phyloP scores from a whole-genome alignment of 2,329 filamentous ascomycete genomes.

The Phoma sp. region DNA sequence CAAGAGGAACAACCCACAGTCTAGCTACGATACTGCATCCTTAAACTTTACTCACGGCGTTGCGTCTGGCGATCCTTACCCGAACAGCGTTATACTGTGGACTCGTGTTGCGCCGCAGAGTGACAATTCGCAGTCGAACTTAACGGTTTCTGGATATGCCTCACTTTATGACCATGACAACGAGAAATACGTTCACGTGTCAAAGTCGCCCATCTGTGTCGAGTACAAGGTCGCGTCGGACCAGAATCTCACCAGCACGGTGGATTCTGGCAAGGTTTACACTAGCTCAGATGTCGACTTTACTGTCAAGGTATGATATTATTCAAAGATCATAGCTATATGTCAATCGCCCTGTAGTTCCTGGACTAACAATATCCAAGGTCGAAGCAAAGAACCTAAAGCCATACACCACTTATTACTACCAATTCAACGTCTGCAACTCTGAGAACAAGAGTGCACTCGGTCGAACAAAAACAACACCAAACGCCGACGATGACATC shows the following conservation, averaged over 20 bases:
- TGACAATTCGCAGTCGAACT: constrained; percentile 51
- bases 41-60: constrained; percentile 54
- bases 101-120: constrained; percentile 46
- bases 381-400: constrained; percentile 69
- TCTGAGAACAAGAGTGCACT: constrained; percentile 67
- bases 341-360: no score
- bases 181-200: constrained; percentile 60
- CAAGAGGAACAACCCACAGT: constrained; percentile 54
- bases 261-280: constrained; percentile 66
- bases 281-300: constrained; percentile 78
- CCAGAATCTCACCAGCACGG: constrained; percentile 55
- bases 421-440: constrained; percentile 72
- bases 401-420: constrained; percentile 71
- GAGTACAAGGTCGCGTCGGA: constrained; percentile 66
- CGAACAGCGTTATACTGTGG: constrained; percentile 48
- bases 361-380: constrained; percentile 42
- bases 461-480: constrained; percentile 74
- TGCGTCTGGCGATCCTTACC: constrained; percentile 54
- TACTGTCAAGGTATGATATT: constrained; percentile 67
- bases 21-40: constrained; percentile 26
- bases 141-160: constrained; percentile 62
- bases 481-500: constrained; percentile 62
- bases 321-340: background rate
- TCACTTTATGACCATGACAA: constrained; percentile 61
- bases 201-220: constrained; percentile 69